phyloP scores from a whole-genome alignment of 306 rosid species.

The Pyrus communis region DNA sequence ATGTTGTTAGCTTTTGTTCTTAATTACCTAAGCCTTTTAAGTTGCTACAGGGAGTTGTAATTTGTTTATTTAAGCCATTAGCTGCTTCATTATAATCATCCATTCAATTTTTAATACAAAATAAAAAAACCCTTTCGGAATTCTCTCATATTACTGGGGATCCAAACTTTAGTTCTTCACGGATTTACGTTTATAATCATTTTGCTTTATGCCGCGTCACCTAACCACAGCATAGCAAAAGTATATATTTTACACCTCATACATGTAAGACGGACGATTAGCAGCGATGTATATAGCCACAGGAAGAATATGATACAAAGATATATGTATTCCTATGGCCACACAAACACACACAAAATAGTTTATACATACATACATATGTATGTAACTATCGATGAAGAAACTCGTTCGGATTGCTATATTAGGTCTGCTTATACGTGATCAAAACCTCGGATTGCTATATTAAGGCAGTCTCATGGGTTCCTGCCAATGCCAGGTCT shows the following conservation, averaged over 20 bases:
- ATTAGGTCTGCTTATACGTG: constrained; percentile 31
- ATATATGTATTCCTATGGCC: neutral
- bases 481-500: constrained; percentile 51
- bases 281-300: neutral
- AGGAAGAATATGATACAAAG: constrained; percentile 11
- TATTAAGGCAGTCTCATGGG: constrained; percentile 25
- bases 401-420: constrained; percentile 15
- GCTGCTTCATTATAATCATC: too few species aligned
- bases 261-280: neutral
- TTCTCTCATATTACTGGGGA: too few species aligned
- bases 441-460: constrained; percentile 21
- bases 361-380: neutral
- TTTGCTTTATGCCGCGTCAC: too few species aligned
- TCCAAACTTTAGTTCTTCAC: too few species aligned
- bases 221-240: neutral
- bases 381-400: constrained; percentile 5
- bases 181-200: too few species aligned
- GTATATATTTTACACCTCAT: constrained; percentile 14
- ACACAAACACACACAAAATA: constrained; percentile 11
- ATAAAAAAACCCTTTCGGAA: too few species aligned
- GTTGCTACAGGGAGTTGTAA: too few species aligned
- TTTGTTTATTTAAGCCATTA: too few species aligned
- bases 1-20: too few species aligned
- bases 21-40: too few species aligned
- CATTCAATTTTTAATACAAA: too few species aligned